phyloP scores from a whole-genome alignment of 805 yeast genomes.

The Candida tibetensis region DNA sequence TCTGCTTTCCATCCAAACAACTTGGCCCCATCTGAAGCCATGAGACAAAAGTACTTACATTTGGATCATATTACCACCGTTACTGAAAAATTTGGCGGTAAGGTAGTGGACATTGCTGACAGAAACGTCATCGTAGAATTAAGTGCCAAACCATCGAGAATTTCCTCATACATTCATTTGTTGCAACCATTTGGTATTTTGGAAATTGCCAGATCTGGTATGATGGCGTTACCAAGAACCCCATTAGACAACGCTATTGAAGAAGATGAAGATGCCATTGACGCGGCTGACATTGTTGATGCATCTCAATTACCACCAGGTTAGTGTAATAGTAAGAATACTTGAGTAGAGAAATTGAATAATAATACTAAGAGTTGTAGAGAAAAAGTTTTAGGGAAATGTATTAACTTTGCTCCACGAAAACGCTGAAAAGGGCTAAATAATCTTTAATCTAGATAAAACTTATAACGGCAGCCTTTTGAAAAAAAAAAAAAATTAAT shows the following conservation, averaged over 20 bases:
- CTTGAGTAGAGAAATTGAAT: too few relatives aligned
- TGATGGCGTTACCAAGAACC: constrained; percentile 98
- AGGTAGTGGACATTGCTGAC: constrained; percentile 86
- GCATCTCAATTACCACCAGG: constrained; percentile 94
- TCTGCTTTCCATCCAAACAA: constrained; percentile 80
- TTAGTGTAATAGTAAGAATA: constrained; percentile 44
- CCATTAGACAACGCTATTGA: constrained; percentile 59
- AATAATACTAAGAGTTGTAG: too few relatives aligned
- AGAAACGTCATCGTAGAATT: constrained; percentile 93
- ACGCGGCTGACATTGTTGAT: constrained; percentile 74
- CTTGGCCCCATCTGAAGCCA: constrained; percentile 84
- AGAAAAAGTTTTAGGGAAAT: too few relatives aligned
- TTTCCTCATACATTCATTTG: constrained; percentile 81
- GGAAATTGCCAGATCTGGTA: constrained; percentile 96
- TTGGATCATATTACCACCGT: constrained; percentile 78
- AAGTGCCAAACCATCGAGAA: constrained; percentile 88
- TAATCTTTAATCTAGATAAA: too few relatives aligned
- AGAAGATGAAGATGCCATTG: constrained; percentile 43
- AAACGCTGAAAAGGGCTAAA: too few relatives aligned
- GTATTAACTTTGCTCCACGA: too few relatives aligned
- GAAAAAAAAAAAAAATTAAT: too few relatives aligned
- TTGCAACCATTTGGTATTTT: constrained; percentile 94
- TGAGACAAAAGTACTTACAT: constrained; percentile 91
- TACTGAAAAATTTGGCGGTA: constrained; percentile 88
- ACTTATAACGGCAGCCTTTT: too few relatives aligned